Conservation (phyloP, 208 protist genomes). For the Blastocrithidia nonstop region DNA sequence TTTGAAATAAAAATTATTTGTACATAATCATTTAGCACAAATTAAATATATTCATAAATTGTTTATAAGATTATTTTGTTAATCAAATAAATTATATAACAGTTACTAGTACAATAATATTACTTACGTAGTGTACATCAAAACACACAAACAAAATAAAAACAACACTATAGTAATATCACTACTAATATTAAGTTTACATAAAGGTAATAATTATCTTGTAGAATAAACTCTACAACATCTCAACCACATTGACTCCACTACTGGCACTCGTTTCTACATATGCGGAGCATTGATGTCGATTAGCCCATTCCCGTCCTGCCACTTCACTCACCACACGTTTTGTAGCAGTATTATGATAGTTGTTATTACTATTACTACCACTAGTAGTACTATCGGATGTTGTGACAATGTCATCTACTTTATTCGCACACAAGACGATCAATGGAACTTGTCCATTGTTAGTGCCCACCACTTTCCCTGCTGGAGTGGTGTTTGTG, state of each 20-base stretch:
- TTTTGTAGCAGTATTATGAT: too few relatives aligned
- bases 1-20: too few relatives aligned
- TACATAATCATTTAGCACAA: too few relatives aligned
- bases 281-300: conserved; percentile 39
- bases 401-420: conserved; percentile 14
- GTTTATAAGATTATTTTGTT: too few relatives aligned
- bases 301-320: conserved; percentile 38
- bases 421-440: conserved; percentile 57
- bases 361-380: too few relatives aligned
- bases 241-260: conserved; percentile 22
- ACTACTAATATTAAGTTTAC: conserved; percentile 12
- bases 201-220: conserved; percentile 40
- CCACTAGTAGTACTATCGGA: conserved; percentile 4
- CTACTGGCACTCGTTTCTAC: conserved; percentile 60
- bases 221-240: conserved; percentile 45
- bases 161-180: neutral
- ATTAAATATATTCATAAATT: too few relatives aligned
- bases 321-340: conserved; percentile 38
- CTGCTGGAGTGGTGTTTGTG: conserved; percentile 22
- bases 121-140: neutral
- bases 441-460: conserved; percentile 14
- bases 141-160: neutral
- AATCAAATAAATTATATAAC: too few relatives aligned
- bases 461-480: conserved; percentile 18
- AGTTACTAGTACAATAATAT: neutral